phyloP scores from a whole-genome alignment of 306 rosid genomes.

The Macrotyloma uniflorum region DNA sequence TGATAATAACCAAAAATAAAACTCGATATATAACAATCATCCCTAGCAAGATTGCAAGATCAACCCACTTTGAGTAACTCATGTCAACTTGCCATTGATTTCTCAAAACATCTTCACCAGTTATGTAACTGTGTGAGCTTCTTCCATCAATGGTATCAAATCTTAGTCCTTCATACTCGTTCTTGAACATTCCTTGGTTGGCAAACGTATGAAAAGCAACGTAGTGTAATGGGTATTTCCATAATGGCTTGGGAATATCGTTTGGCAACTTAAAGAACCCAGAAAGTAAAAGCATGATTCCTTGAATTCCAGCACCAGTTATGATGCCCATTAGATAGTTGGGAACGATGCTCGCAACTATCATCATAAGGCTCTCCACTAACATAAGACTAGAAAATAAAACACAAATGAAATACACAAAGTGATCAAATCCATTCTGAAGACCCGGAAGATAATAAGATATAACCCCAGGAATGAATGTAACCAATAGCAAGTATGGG shows the following conservation, averaged over 20 bases:
- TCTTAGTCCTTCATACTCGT: constrained; percentile 58
- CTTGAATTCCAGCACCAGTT: constrained; percentile 76
- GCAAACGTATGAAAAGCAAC: constrained; percentile 63
- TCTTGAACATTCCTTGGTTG: constrained; percentile 67
- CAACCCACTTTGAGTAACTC: constrained; percentile 73
- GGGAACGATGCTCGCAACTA: constrained; percentile 69
- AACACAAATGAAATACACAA: constrained; percentile 46
- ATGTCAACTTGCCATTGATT: constrained; percentile 42
- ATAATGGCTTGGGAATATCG: constrained; percentile 54
- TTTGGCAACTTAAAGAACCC: constrained; percentile 66
- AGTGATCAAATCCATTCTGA: constrained; percentile 48
- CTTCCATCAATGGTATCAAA: constrained; percentile 17
- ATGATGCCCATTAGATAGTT: constrained; percentile 74
- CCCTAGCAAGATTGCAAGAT: constrained; percentile 57
- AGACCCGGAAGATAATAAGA: constrained; percentile 63
- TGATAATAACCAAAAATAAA: constrained; percentile 55
- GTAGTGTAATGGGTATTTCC: constrained; percentile 63
- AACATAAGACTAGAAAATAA: constrained; percentile 59
- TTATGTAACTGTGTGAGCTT: neutral
- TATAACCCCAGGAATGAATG: constrained; percentile 59
- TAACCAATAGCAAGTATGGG: constrained; percentile 51
- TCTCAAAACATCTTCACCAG: constrained; percentile 55
- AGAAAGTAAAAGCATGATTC: constrained; percentile 52
- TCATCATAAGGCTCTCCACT: constrained; percentile 87
- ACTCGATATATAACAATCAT: constrained; percentile 60